Percentiles rank a stretch among this genome's conserved stretches.
phyloP scores from a whole-genome alignment of 495 filamentous ascomycete species.

The Aspergillus bertholletiae region DNA sequence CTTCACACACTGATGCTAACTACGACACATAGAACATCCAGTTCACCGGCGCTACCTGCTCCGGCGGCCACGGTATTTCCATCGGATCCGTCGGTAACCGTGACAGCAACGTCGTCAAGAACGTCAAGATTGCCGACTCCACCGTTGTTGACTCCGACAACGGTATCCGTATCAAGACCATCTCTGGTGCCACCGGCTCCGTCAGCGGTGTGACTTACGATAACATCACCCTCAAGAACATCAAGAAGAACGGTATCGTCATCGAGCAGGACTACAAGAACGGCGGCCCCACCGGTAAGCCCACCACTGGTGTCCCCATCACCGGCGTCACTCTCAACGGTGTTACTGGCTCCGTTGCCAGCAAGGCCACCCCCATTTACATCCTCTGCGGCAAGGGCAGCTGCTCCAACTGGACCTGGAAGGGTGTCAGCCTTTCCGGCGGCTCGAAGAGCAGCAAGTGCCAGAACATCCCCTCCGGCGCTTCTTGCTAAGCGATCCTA shows the following conservation, averaged over 20 bases:
- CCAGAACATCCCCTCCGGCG: conserved; percentile 37
- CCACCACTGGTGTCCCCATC: conserved; percentile 60
- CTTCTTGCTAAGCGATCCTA: conserved; percentile 30
- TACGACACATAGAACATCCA: conserved; percentile 41
- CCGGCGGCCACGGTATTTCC: conserved; percentile 63
- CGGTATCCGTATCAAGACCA: conserved; percentile 64
- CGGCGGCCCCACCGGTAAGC: conserved; percentile 55
- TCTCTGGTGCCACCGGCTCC: conserved; percentile 51
- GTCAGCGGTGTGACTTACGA: conserved; percentile 57
- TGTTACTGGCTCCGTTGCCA: conserved; percentile 49
- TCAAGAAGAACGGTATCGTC: conserved; percentile 60
- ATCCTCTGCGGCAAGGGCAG: conserved; percentile 51
- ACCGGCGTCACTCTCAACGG: conserved; percentile 51
- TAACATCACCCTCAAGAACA: conserved; percentile 54
- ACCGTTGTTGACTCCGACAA: conserved; percentile 53
- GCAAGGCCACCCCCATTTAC: conserved; percentile 43
- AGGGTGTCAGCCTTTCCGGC: conserved; percentile 41
- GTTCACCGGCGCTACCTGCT: conserved; percentile 51
- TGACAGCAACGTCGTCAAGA: conserved; percentile 55
- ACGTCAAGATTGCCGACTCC: conserved; percentile 51
- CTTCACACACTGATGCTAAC: neutral
- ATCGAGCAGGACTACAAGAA: conserved; percentile 70
- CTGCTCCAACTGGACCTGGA: conserved; percentile 48
- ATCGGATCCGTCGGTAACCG: conserved; percentile 68
- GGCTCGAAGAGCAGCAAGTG: conserved; percentile 43